phyloP scores from a whole-genome alignment of 2,329 filamentous ascomycete genomes.

The Paecilomyces variotii region DNA sequence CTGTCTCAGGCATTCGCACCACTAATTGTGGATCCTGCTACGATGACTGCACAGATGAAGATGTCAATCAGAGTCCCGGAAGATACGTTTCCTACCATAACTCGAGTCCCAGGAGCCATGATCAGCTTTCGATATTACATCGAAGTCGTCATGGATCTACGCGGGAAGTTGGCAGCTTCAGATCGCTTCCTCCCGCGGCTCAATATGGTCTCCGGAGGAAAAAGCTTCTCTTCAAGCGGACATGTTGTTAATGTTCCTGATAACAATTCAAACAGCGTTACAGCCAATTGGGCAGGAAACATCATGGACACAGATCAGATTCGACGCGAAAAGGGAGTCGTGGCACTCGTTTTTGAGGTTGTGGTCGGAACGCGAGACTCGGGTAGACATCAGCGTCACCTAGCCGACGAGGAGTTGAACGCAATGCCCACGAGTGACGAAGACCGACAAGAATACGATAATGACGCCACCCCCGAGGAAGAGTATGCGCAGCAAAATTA shows the following conservation, averaged over 20 bases:
- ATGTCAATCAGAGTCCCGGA: conserved; percentile 81
- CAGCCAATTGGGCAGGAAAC: conserved; percentile 44
- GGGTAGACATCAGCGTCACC: conserved; percentile 43
- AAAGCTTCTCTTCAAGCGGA: conserved; percentile 36
- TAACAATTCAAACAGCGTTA: conserved; percentile 25
- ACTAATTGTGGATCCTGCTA: conserved; percentile 75
- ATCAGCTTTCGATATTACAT: conserved; percentile 92
- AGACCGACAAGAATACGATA: conserved; percentile 16
- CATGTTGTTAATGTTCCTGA: conserved; percentile 26
- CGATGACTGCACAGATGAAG: conserved; percentile 69
- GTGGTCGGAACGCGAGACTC: conserved; percentile 81
- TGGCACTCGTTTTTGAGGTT: conserved; percentile 77
- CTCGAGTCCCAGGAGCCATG: conserved; percentile 81
- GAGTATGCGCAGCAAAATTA: conserved; percentile 20
- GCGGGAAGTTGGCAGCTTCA: conserved; percentile 73
- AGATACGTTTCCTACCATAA: conserved; percentile 86
- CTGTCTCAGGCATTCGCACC: conserved; percentile 82
- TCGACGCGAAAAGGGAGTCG: conserved; percentile 83
- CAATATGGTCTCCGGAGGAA: conserved; percentile 41
- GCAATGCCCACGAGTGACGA: conserved; percentile 16
- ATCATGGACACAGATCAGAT: conserved; percentile 84
- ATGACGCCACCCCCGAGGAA: conserved; percentile 8
- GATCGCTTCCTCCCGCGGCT: conserved; percentile 55
- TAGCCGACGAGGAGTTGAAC: conserved; percentile 25
- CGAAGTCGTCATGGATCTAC: conserved; percentile 86